Conservation (phyloP, 2,329 filamentous ascomycete genomes). For the Verruconis gallopava region DNA sequence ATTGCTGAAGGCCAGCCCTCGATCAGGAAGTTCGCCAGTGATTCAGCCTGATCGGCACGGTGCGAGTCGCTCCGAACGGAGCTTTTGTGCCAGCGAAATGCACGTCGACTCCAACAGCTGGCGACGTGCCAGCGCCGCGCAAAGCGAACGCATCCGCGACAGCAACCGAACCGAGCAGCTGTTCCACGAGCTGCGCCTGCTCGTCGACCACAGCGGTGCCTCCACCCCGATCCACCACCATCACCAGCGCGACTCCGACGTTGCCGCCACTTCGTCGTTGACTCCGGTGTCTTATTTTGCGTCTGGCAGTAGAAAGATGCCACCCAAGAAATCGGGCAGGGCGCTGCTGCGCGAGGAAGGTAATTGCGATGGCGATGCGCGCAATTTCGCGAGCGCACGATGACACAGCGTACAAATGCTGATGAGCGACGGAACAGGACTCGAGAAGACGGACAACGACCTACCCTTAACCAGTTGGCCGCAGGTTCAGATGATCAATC, state of each 20-base stretch:
- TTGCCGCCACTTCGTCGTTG: too few relatives aligned
- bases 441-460: conserved; percentile 95
- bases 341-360: conserved; percentile 49
- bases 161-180: conserved; percentile 3
- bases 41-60: too few relatives aligned
- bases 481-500: conserved; percentile 84
- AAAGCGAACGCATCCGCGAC: background rate
- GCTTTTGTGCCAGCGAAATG: too few relatives aligned
- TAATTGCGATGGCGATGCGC: conserved; percentile 17
- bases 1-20: too few relatives aligned
- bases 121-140: background rate
- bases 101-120: too few relatives aligned
- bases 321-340: conserved; percentile 53
- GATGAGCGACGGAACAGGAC: conserved; percentile 47
- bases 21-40: too few relatives aligned
- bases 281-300: too few relatives aligned
- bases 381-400: background rate
- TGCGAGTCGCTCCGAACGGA: too few relatives aligned
- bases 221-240: background rate
- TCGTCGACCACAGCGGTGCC: conserved; percentile 1
- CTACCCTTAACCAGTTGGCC: conserved; percentile 95
- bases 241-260: background rate
- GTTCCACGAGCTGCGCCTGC: conserved; percentile 2
- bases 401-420: conserved; percentile 21
- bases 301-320: conserved; percentile 45